These are phyloP conservation scores for Verbena officinalis DNA, from an alignment of 257 asterid species.

Conservation along the genomic window DNA sequence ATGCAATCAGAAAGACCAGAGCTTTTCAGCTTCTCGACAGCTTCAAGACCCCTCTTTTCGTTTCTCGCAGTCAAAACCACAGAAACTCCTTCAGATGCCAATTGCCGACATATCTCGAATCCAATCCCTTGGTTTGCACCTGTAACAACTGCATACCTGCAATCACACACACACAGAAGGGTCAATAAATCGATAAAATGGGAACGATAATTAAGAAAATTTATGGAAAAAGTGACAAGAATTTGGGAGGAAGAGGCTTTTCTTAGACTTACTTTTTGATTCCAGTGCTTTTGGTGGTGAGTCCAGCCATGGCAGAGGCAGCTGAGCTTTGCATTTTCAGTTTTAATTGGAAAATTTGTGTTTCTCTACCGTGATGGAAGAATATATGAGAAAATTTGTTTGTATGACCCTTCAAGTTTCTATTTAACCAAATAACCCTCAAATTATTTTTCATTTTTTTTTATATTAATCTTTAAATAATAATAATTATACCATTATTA, in stretches of 20 bases:
- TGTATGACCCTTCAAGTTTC: no score
- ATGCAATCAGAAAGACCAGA: constrained; percentile 42
- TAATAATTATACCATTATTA: no score
- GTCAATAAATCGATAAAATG: not conserved
- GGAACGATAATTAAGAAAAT: not conserved
- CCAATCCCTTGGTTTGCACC: constrained; percentile 65
- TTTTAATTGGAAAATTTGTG: not conserved
- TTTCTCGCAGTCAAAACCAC: constrained; percentile 58
- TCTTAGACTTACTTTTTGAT: constrained; percentile 24
- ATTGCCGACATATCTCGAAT: constrained; percentile 52
- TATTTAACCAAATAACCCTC: no score
- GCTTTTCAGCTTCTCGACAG: constrained; percentile 42
- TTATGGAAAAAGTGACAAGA: not conserved
- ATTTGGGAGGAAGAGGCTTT: not conserved
- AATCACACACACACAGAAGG: not conserved
- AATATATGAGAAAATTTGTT: no score
- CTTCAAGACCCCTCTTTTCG: constrained; percentile 48
- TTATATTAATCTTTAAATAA: no score
- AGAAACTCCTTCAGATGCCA: constrained; percentile 47
- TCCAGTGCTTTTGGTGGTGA: constrained; percentile 7
- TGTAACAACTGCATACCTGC: constrained; percentile 49
- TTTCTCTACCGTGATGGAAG: not conserved
- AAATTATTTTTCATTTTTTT: no score
- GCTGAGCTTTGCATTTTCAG: constrained; percentile 17
- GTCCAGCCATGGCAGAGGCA: constrained; percentile 33